Conservation (phyloP, 2,329 filamentous ascomycete species). For the Colletotrichum tofieldiae region DNA sequence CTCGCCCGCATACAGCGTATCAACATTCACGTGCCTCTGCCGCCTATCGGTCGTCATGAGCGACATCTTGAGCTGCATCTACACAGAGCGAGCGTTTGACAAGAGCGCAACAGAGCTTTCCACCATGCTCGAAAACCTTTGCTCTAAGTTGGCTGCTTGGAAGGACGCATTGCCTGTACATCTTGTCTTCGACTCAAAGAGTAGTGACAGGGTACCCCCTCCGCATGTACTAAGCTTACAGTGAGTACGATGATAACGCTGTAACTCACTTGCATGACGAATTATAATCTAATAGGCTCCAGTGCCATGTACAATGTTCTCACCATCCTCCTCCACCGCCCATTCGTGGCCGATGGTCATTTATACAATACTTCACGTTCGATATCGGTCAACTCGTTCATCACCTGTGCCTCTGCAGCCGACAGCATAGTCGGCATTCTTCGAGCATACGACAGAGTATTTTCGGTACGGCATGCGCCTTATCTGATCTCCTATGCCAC, state of each 20-base stretch:
- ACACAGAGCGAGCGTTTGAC: constrained; percentile 59
- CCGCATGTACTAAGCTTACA: constrained; percentile 62
- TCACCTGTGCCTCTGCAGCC: constrained; percentile 63
- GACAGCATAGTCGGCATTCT: constrained; percentile 61
- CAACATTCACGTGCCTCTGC: constrained; percentile 59
- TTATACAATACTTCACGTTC: constrained; percentile 59
- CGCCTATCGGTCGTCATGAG: constrained; percentile 64
- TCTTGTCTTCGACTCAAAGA: constrained; percentile 55
- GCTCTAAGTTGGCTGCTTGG: constrained; percentile 61
- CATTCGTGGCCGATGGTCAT: constrained; percentile 66
- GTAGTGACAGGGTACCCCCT: constrained; percentile 53
- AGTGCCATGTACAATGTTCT: constrained; percentile 66
- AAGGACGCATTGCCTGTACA: constrained; percentile 57
- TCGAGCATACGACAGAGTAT: constrained; percentile 60
- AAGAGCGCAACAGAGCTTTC: constrained; percentile 54
- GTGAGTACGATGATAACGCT: constrained; percentile 44
- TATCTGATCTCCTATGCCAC: constrained; percentile 71
- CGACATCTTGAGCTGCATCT: constrained; percentile 61
- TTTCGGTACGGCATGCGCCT: constrained; percentile 62
- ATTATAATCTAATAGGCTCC: background rate
- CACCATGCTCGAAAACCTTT: constrained; percentile 54
- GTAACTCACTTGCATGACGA: fast-evolving
- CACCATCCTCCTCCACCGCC: constrained; percentile 68
- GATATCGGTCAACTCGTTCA: constrained; percentile 60
- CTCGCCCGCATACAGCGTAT: constrained; percentile 59